These are phyloP conservation scores for Xylaria acuta DNA, from an alignment of 495 filamentous ascomycete genomes.

Conservation along the genomic window DNA sequence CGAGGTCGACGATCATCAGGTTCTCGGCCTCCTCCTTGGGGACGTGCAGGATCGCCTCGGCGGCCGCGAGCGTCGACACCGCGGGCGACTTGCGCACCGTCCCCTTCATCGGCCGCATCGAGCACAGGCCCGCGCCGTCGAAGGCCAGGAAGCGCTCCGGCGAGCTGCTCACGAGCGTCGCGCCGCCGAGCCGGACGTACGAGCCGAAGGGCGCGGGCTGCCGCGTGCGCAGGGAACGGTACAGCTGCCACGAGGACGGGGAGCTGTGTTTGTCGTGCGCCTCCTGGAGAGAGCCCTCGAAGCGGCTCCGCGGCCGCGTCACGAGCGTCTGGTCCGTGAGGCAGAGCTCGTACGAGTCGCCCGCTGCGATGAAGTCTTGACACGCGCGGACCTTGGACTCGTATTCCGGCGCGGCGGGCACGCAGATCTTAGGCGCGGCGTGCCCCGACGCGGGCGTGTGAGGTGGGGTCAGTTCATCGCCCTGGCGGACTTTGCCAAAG, in stretches of 20 bases:
- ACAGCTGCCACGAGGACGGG: slow-evolving; percentile 68
- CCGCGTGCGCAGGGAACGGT: slow-evolving; percentile 68
- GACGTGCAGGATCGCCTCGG: slow-evolving; percentile 70
- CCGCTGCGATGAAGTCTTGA: slow-evolving; percentile 72
- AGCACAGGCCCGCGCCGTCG: slow-evolving; percentile 61
- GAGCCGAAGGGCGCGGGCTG: slow-evolving; percentile 91
- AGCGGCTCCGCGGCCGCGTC: slow-evolving; percentile 43
- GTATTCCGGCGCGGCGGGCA: slow-evolving; percentile 64
- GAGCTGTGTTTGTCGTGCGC: slow-evolving; percentile 3
- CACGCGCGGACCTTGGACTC: slow-evolving; percentile 69
- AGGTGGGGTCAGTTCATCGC: slow-evolving; percentile 36
- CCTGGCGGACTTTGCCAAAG: slow-evolving; percentile 30
- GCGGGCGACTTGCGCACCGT: slow-evolving; percentile 76
- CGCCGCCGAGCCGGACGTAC: slow-evolving; percentile 71
- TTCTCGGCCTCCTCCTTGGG: slow-evolving; percentile 95
- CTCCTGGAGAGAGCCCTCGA: slow-evolving; percentile 22
- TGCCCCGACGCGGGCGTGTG: slow-evolving; percentile 32
- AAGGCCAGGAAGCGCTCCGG: slow-evolving; percentile 90
- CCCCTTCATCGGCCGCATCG: slow-evolving; percentile 91
- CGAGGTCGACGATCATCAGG: slow-evolving; percentile 96
- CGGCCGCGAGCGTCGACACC: slow-evolving; percentile 65
- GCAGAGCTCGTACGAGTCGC: slow-evolving; percentile 94
- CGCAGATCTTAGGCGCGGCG: slow-evolving; percentile 31
- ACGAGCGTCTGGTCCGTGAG: slow-evolving; percentile 78
- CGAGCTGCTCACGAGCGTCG: slow-evolving; percentile 81